A percentile compares a stretch with the other conserved stretches of the same genome.
These are phyloP conservation scores for Trypanosoma melophagium DNA, from an alignment of 208 protist genomes.

Conservation along the genomic window DNA sequence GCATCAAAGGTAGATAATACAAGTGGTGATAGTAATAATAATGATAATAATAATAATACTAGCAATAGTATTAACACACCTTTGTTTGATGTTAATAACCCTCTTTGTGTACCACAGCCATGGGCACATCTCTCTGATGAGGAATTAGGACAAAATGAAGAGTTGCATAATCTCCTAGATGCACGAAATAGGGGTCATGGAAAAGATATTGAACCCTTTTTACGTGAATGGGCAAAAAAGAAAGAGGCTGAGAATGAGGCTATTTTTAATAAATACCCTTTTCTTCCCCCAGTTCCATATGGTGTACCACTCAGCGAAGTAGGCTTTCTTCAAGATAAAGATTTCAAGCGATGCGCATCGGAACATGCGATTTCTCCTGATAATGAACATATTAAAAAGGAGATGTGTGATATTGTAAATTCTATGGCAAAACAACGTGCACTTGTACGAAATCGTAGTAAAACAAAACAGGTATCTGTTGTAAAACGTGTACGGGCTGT, in stretches of 20 bases:
- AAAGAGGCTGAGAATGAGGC: constrained; percentile 73
- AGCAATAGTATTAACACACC: background rate
- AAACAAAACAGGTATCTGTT: constrained; percentile 4
- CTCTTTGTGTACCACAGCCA: constrained; percentile 52
- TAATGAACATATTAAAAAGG: constrained; percentile 32
- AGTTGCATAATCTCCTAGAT: constrained; percentile 38
- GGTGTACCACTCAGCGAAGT: constrained; percentile 59
- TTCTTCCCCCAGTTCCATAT: constrained; percentile 53
- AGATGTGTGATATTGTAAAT: constrained; percentile 48
- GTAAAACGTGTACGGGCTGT: constrained; percentile 38
- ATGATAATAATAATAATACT: no score
- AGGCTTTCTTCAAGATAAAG: constrained; percentile 39
- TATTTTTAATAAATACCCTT: constrained; percentile 55
- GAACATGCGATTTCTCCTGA: constrained; percentile 26
- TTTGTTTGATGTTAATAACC: constrained; percentile 35
- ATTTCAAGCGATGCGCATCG: constrained; percentile 35
- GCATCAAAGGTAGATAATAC: background rate
- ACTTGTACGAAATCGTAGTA: constrained; percentile 12
- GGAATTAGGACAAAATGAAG: constrained; percentile 48
- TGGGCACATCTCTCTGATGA: constrained; percentile 58
- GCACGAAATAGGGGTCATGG: constrained; percentile 6
- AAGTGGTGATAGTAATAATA: background rate
- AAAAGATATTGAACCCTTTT: constrained; percentile 30
- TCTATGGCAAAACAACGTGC: constrained; percentile 42
- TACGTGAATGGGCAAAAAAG: constrained; percentile 39